phyloP scores from a whole-genome alignment of 768 basidiomycete genomes.

The Nidula microcarpa region DNA sequence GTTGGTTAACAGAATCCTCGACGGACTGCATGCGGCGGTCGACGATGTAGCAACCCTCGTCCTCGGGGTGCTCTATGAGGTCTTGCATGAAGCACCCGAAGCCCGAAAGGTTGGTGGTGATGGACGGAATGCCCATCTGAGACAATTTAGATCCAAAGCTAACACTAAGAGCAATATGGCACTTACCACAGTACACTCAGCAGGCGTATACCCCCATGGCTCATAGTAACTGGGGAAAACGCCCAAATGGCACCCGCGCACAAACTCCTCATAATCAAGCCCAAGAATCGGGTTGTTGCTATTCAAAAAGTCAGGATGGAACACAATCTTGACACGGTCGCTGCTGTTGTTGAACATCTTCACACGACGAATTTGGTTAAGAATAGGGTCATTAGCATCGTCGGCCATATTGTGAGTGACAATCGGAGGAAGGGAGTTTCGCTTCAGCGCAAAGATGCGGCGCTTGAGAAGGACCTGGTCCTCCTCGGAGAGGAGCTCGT shows the following conservation, averaged over 20 bases:
- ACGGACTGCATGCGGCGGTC: constrained; percentile 87
- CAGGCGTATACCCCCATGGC: constrained; percentile 96
- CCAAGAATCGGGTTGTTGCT: constrained; percentile 97
- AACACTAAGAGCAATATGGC: too few species aligned
- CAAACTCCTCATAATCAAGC: constrained; percentile 98
- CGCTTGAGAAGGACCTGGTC: constrained; percentile 95
- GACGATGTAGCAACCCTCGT: constrained; percentile 96
- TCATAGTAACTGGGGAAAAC: constrained; percentile 99
- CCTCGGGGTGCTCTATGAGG: constrained; percentile 89
- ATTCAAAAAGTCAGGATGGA: constrained; percentile 98
- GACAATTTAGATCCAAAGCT: too few species aligned
- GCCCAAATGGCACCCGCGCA: constrained; percentile 95
- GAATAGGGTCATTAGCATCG: constrained; percentile 86
- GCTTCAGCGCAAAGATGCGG: constrained; percentile 93
- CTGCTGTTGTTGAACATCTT: constrained; percentile 85
- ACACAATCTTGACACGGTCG: constrained; percentile 95
- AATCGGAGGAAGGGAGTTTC: constrained; percentile 91
- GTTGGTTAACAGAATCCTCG: constrained; percentile 87
- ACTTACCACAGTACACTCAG: constrained; percentile 88
- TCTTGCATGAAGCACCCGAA: constrained; percentile 99
- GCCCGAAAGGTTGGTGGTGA: constrained; percentile 97
- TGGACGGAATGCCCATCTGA: constrained; percentile 91
- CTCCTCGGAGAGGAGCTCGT: constrained; percentile 80
- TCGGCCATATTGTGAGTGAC: constrained; percentile 99
- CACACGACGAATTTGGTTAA: constrained; percentile 92